Evolutionary conservation across 2,329 filamentous ascomycete species (phyloP), one percentile per base, ranked within the genome.

Genomic region (Colletotrichum caudatum): DNA sequence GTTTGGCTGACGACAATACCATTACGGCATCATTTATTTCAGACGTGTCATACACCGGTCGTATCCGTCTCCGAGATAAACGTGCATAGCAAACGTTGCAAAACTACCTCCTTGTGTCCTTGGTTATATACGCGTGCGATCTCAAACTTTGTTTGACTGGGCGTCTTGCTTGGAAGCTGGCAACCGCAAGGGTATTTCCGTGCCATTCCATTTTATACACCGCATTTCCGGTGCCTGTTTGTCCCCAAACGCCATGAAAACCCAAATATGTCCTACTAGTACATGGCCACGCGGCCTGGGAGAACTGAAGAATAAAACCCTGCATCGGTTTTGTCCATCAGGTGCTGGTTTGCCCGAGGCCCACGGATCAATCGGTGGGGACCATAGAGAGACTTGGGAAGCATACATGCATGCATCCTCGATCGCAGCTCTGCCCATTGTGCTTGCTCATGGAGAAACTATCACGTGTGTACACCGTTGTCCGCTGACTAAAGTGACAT

Each of bases 151-250:
- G 53, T 72, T 48, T 72, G 54, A 56, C 50, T 51, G 60, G 60
- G 69, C 29, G 60, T 53, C 33, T 57, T 35, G n/a, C 48, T 48
- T 37, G 37, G 35, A 39, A 23, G 26, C 37, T 29, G 59, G 60
- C 48, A 35, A 35, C 46, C 69, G 23, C 66, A 60, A 72, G 69
- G 65, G 69, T 72, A 72, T 72, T 72, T 64, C 69, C 69, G 54
- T 69, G 44, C 59, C 65, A 29, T 67, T 60, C 69, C 69, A 23
- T 64, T 53, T 64, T 26, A 33, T 53, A 46, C 60, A 33, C 33
- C 53, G 6, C 33, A 33, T 35, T 26, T 29, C 60, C 26, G 23
- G 56, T 18, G 37, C 37, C 37, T n/a, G 2, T 23, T 35, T 46
- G 51, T 50, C 64, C 60, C 61, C 44, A 29, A 72, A 72, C 70